These are phyloP conservation scores for Diplogelasinospora grovesii DNA, from an alignment of 495 filamentous ascomycete species.

Conservation along the genomic window DNA sequence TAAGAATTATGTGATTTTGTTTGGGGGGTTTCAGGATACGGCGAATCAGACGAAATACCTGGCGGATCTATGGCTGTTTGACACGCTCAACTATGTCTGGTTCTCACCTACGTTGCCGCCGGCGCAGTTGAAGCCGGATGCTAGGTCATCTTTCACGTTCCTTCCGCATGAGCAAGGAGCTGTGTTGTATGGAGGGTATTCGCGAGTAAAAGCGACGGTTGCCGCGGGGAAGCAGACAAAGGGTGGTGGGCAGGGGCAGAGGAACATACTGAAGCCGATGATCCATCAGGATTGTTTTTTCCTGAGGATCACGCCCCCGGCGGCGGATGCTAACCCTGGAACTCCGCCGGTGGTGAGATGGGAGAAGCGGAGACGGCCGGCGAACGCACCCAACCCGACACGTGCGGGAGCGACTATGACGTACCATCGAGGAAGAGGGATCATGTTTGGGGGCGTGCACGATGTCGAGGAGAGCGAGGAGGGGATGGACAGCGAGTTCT, in stretches of 20 bases:
- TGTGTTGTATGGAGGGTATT: conserved; percentile 88
- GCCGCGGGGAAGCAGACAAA: conserved; percentile 41
- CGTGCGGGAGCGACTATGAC: conserved; percentile 88
- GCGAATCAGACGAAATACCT: conserved; percentile 89
- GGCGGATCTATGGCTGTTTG: conserved; percentile 57
- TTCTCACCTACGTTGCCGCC: conserved; percentile 61
- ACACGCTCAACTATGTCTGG: conserved; percentile 66
- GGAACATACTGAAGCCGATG: conserved; percentile 71
- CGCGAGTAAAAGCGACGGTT: conserved; percentile 67
- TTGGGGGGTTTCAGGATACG: conserved; percentile 81
- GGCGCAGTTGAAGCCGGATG: conserved; percentile 78
- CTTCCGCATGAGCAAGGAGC: conserved; percentile 85
- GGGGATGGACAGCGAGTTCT: conserved; percentile 93
- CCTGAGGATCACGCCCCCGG: conserved; percentile 69
- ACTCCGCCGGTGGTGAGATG: conserved; percentile 69
- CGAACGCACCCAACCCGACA: conserved; percentile 75
- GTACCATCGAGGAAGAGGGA: conserved; percentile 84
- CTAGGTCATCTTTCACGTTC: conserved; percentile 82
- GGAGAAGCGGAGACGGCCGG: conserved; percentile 89
- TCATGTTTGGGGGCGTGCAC: conserved; percentile 90
- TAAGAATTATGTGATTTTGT: conserved; percentile 52
- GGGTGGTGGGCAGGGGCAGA: conserved; percentile 50
- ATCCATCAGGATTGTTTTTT: conserved; percentile 95
- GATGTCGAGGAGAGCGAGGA: conserved; percentile 93
- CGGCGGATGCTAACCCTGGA: conserved; percentile 51